These are phyloP conservation scores for Daphne laureola DNA, from an alignment of 441 rosid genomes.

Conservation along the genomic window DNA sequence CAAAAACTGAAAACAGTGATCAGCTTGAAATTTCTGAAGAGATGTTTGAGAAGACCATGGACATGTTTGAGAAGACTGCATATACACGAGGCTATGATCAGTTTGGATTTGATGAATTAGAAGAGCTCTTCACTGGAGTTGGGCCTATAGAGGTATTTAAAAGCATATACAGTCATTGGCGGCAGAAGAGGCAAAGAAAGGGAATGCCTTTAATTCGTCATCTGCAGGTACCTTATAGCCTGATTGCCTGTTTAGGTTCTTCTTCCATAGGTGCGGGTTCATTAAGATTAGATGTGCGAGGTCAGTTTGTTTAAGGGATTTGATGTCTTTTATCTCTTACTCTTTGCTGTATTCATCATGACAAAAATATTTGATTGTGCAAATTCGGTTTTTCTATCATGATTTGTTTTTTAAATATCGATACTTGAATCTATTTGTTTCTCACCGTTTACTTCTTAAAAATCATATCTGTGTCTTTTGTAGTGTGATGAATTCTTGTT, in stretches of 20 bases:
- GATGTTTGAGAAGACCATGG: conserved; percentile 66
- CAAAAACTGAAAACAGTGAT: conserved; percentile 25
- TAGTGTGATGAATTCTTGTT: too few species aligned
- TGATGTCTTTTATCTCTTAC: not conserved
- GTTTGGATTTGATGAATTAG: conserved; percentile 54
- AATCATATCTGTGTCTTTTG: too few species aligned
- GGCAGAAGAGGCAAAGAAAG: conserved; percentile 56
- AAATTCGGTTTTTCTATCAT: too few species aligned
- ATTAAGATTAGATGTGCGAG: too few species aligned
- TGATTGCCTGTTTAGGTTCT: not conserved
- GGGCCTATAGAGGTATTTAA: conserved; percentile 38
- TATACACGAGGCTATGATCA: conserved; percentile 53
- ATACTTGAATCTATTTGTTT: too few species aligned
- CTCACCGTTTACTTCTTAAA: too few species aligned
- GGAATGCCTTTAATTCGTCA: conserved; percentile 86
- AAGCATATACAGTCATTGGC: conserved; percentile 56
- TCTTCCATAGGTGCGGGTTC: not conserved
- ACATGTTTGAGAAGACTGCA: conserved; percentile 73
- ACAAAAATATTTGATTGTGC: too few species aligned
- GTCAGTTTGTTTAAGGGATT: too few species aligned
- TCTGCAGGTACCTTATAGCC: conserved; percentile 53
- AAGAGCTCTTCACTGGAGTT: conserved; percentile 42
- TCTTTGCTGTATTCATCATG: too few species aligned
- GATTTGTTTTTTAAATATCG: too few species aligned
- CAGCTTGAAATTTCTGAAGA: conserved; percentile 37